Evolutionary conservation across 257 asterid species (phyloP).

Genomic region (Nicotiana tabacum): DNA sequence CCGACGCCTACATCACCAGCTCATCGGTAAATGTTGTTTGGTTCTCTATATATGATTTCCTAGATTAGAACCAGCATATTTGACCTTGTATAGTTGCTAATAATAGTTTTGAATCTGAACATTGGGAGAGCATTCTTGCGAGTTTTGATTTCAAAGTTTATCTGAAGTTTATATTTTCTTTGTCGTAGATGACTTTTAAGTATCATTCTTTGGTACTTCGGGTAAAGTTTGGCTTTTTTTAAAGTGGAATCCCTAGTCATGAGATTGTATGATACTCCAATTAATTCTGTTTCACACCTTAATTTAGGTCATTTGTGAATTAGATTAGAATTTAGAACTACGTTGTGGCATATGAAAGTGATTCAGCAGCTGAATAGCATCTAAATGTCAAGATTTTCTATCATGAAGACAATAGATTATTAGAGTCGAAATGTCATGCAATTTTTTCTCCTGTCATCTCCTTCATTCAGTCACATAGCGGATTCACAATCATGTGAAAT

Average conservation of each 20-base stretch:
- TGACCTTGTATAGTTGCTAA: background rate
- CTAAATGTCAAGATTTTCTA: background rate
- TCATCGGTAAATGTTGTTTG: conserved; percentile 51
- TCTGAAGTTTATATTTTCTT: background rate
- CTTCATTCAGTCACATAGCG: background rate
- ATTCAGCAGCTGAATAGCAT: background rate
- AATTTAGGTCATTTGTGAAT: background rate
- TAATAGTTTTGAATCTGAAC: background rate
- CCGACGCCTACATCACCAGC: conserved; percentile 64
- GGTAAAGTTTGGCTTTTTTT: background rate
- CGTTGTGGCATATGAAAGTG: background rate
- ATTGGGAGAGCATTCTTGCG: background rate
- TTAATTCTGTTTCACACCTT: background rate
- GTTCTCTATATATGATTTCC: background rate
- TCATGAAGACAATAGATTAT: background rate
- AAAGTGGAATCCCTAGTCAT: background rate
- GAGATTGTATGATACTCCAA: background rate
- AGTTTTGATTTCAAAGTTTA: background rate
- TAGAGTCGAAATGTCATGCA: background rate
- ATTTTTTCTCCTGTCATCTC: background rate
- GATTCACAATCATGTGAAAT: background rate
- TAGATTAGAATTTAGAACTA: background rate
- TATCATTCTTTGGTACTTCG: background rate
- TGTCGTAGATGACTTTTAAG: background rate
- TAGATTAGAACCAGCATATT: background rate